Evolutionary conservation across 331 rosid species (phyloP), one percentile per base, ranked within the genome.

Genomic region (Rosa hybrid): DNA sequence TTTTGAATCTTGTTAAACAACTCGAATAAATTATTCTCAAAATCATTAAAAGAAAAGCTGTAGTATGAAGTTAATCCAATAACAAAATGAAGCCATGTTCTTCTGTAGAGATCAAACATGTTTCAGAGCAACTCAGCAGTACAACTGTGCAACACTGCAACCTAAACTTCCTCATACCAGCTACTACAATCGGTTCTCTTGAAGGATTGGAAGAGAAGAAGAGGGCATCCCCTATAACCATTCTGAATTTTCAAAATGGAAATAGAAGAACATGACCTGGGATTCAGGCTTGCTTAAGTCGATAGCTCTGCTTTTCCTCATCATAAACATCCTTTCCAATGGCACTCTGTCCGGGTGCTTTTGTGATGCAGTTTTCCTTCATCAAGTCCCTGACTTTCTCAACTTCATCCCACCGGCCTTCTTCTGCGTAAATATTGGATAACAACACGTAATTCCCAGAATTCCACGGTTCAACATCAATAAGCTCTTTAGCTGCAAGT

Each of bases 361-460:
- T 83, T 14, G 18, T 75, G 41, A 80, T 72, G 54, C 78, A 76
- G 54, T 64, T 79, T 71, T 63, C 78, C 54, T 54, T 71, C 86
- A 84, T 71, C 65, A 84, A 42, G 7, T 41, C 75, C 51, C 86
- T 76, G 39, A 80, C 81, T 64, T 75, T 62, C 81, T 80, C 84
- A 42, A 79, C 86, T 54, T 80, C 82, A 53, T 50, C 81, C 86
- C 86, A 83, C 41, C 71, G 64, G 34, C 86, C 81, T 60, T 80
- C 78, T 53, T 83, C 84, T 11, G 86, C 86, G 57, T 83, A 83
- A 45, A 83, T 50, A 51, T 80, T 83, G 0, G 84, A 83, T 78
- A 83, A 30, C 74, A 80, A 53, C 50, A 76, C 81, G 38, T 79
- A 83, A 54, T 83, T 83, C 34, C 86, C 78, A 0, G 84, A 83